Base-by-base conservation (phyloP, 176 grass and related monocot genomes). In the Puya raimondii region DNA sequence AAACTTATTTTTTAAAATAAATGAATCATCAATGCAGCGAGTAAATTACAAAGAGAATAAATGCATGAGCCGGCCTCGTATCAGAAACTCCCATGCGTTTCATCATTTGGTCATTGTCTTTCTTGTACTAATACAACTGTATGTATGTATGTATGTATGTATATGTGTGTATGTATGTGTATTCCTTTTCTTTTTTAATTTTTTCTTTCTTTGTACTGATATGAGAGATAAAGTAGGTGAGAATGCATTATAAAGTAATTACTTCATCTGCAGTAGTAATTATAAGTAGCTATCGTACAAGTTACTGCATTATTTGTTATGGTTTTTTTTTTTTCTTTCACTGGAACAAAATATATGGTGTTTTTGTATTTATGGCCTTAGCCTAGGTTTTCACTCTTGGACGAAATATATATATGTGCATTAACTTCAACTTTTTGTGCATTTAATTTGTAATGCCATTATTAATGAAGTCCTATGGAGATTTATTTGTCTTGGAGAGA, bases 51-150 rank as follows among this genome's bases (percentile, higher is more conserved):
- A 33, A 21, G 11, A 58, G 15, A 17, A 57, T 54, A 33, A 47
- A 14, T 61, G 53, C 53, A 47, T 72, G 57, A 72, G 59, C 59
- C 70, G 26, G 20, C 26, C 52, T 72, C 51, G 70, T 47, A 58
- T 72, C 25, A 47, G 25, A 58, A 57, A 58, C 70, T 51, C 8
- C 53, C 52, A 22, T 42, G 10, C 18, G 18, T 52, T 14, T 52
- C 20, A 70, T 17, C 5, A 70, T 25, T 70, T 23, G 68, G 48
- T n/a, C 12, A 50, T 51, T 20, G 11, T 15, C 12, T 23, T 23
- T 25, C 20, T 14, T 17, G 22, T 23, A 23, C 49, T 23, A 51
- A 11, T 12, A 16, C 67, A 70, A 49, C 67, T 70, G 10, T 15
- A 23, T 51, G 49, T 21, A 15, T 51, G 10, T 42, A 50, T 23